Evolutionary conservation across 1,139 yeast genomes (phyloP), one percentile per base, ranked within the genome.

Genomic region (Scheffersomyces segobiensis): DNA sequence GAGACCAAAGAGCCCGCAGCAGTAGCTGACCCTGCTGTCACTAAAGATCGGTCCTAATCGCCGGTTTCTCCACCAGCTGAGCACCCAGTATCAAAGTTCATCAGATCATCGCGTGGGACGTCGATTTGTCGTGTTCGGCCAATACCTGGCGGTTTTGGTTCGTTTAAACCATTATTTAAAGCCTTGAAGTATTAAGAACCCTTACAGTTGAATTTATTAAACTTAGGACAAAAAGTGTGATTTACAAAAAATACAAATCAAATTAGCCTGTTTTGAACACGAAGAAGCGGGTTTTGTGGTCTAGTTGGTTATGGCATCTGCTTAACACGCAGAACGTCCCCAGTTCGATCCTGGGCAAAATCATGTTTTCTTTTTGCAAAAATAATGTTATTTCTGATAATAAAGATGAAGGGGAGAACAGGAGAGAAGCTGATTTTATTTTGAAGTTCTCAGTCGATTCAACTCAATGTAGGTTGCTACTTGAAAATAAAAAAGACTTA

Each of bases 321-420:
- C 97, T 89, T 91, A 91, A 91, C 97, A 91, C 97, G 97, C 97
- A 89, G 93, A 89, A 91, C 93, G 97, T 92, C 97, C 97, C 97
- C 97, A 91, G 97, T 91, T 92, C 97, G 97, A 91, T 89, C 97
- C 97, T 91, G 97, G 97, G 97, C 92, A 89, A 86, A 89, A 89
- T 90, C 97, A 91, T 70, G 72, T 63, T 61, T 70, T 70, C 69
- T 65, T 55, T 53, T 54, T 46, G 50, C 50, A 19, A 20, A 14
- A 48, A 4, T 14, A 3, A 12, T 4, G 5, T 48, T 5, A 10
- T 48, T 48, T 14, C n/a, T 20, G 17, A 8, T n/a, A 5, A 3
- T 8, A 24, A 7, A 7, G 26, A 21, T 20, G 26, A 8, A 5
- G 17, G 17, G 12, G 42, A 12, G 17, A 32, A 10, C 2, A 7